Percentiles rank a stretch among this genome's conserved stretches.
phyloP scores from a whole-genome alignment of 164 flowering plant species.

The Magnolia sinica region DNA sequence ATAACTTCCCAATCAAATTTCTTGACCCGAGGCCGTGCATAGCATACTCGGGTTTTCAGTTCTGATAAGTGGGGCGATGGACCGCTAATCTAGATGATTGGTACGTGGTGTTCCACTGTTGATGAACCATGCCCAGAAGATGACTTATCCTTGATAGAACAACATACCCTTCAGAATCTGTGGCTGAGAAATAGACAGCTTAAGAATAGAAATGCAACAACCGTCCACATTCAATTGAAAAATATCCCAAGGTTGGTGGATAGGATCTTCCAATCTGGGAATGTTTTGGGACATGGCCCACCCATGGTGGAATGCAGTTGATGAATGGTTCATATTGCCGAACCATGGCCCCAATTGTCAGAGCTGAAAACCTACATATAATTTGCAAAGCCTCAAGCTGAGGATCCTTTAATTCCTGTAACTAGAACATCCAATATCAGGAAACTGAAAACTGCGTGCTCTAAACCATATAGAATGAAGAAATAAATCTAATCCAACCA shows the following conservation, averaged over 20 bases:
- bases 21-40: neutral
- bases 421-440: too few species aligned
- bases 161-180: neutral
- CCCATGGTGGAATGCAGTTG: too few species aligned
- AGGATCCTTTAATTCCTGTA: neutral
- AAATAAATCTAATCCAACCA: neutral
- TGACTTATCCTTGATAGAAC: neutral
- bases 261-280: too few species aligned
- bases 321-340: too few species aligned
- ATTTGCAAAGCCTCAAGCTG: too few species aligned
- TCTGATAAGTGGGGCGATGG: neutral
- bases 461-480: neutral
- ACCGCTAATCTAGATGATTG: too few species aligned
- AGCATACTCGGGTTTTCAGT: neutral
- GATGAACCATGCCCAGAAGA: neutral
- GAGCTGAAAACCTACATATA: too few species aligned
- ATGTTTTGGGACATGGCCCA: too few species aligned
- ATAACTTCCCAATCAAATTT: neutral
- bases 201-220: too few species aligned
- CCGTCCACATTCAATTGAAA: too few species aligned
- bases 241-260: too few species aligned
- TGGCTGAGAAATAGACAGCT: neutral
- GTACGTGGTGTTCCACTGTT: neutral
- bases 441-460: neutral
- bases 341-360: too few species aligned